A percentile compares a stretch with the other conserved stretches of the same genome.
Evolutionary conservation across 208 protist genomes (phyloP).

Genomic region (Wallacemonas sp.): DNA sequence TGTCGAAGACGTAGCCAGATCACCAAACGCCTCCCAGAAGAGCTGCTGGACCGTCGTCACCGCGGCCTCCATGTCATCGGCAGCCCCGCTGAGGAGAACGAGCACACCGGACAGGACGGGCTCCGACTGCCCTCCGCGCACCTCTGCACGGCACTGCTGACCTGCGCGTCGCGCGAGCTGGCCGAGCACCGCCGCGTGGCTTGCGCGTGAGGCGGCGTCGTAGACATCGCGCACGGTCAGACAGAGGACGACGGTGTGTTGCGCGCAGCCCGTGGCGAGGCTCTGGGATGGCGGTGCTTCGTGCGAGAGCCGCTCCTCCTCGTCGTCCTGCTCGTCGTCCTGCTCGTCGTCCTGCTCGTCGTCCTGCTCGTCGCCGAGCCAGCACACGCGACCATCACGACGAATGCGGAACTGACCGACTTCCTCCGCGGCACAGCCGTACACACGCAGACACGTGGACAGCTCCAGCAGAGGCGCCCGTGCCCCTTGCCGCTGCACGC

Average conservation of each 20-base stretch:
- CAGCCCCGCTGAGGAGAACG: neutral
- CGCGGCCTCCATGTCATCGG: neutral
- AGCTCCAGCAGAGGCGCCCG: neutral
- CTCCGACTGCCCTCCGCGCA: neutral
- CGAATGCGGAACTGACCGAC: neutral
- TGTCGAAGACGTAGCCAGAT: neutral
- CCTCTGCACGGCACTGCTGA: neutral
- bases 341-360: neutral
- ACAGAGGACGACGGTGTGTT: constrained; percentile 4
- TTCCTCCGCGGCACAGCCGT: neutral
- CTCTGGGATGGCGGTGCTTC: neutral
- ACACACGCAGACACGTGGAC: constrained; percentile 5
- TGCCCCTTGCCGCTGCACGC: neutral
- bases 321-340: neutral
- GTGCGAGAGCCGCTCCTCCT: neutral
- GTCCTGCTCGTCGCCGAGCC: neutral
- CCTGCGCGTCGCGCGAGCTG: neutral
- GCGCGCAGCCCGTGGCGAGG: neutral
- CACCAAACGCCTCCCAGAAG: constrained; percentile 9
- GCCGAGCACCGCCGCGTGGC: neutral
- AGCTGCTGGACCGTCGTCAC: neutral
- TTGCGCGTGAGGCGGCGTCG: too few species aligned
- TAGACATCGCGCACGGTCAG: neutral
- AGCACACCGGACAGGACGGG: neutral
- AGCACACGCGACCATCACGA: neutral